phyloP scores from a whole-genome alignment of 192 early-diverging fungal genomes.

The Linnemannia exigua region DNA sequence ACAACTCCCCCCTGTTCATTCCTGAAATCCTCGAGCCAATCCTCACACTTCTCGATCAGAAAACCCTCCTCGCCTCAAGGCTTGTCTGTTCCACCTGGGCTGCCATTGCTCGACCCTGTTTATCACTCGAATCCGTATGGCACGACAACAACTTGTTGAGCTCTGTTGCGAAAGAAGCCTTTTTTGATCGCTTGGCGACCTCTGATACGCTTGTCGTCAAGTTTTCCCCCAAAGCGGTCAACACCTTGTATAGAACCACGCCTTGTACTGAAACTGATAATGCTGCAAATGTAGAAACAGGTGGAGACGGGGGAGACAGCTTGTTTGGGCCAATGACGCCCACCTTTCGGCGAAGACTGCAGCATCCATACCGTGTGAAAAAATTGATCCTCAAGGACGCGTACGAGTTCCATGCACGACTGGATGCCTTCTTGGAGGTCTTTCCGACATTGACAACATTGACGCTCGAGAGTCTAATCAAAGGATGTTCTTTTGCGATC shows the following conservation, averaged over 20 bases:
- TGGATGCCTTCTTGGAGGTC: neutral
- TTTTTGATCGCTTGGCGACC: neutral
- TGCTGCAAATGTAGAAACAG: neutral
- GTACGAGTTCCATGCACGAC: neutral
- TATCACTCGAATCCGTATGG: neutral
- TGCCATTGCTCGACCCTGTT: neutral
- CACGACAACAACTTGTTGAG: neutral
- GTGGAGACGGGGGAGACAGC: neutral
- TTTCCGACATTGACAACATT: neutral
- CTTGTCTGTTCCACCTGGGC: neutral
- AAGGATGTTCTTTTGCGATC: neutral
- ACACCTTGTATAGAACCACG: neutral
- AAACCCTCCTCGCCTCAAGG: neutral
- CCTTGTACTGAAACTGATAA: neutral
- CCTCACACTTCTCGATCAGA: neutral
- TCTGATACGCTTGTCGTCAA: neutral
- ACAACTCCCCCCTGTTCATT: neutral
- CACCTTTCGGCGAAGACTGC: neutral
- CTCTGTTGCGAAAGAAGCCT: neutral
- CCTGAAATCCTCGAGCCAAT: slow-evolving; percentile 1
- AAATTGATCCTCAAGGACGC: neutral
- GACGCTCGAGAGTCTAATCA: neutral
- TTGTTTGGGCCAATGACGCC: neutral
- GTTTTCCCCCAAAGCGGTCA: neutral
- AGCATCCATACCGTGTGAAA: neutral